phyloP scores from a whole-genome alignment of 1,284 basidiomycete species.

The Thelephora terrestris region DNA sequence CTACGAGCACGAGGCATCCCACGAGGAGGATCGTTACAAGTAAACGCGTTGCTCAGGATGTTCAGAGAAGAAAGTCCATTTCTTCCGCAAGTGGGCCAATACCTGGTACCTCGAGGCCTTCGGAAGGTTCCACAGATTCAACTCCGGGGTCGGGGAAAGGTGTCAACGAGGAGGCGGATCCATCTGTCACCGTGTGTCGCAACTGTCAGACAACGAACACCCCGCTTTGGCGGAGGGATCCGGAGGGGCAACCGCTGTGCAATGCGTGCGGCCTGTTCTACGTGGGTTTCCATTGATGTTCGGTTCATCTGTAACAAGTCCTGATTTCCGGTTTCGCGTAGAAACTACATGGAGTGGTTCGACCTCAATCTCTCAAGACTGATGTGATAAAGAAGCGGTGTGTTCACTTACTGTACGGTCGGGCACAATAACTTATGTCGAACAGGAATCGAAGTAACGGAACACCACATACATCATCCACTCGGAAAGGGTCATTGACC shows the following conservation, averaged over 20 bases:
- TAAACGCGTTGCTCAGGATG: slow-evolving; percentile 44
- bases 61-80: slow-evolving; percentile 41
- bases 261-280: slow-evolving; percentile 89
- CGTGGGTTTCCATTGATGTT: slow-evolving; percentile 39
- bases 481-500: slow-evolving; percentile 50
- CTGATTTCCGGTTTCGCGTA: slow-evolving; percentile 24
- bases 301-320: slow-evolving; percentile 4
- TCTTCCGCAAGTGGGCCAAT: slow-evolving; percentile 4
- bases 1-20: slow-evolving; percentile 16
- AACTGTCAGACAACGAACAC: slow-evolving; percentile 96
- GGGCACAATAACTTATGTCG: slow-evolving; percentile 6
- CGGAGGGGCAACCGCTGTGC: slow-evolving; percentile 90
- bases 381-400: slow-evolving; percentile 97
- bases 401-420: slow-evolving; percentile 17
- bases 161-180: slow-evolving; percentile 55
- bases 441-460: slow-evolving; percentile 70
- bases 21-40: slow-evolving; percentile 50
- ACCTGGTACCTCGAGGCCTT: slow-evolving; percentile 27
- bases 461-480: slow-evolving; percentile 40
- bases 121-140: slow-evolving; percentile 40
- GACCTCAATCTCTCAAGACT: slow-evolving; percentile 90
- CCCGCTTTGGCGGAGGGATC: slow-evolving; percentile 90
- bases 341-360: slow-evolving; percentile 93
- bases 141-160: slow-evolving; percentile 26
- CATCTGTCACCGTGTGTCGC: slow-evolving; percentile 75